Evolutionary conservation across 257 asterid species (phyloP), one percentile per base, ranked within the genome.

Genomic region (Petrea volubilis): DNA sequence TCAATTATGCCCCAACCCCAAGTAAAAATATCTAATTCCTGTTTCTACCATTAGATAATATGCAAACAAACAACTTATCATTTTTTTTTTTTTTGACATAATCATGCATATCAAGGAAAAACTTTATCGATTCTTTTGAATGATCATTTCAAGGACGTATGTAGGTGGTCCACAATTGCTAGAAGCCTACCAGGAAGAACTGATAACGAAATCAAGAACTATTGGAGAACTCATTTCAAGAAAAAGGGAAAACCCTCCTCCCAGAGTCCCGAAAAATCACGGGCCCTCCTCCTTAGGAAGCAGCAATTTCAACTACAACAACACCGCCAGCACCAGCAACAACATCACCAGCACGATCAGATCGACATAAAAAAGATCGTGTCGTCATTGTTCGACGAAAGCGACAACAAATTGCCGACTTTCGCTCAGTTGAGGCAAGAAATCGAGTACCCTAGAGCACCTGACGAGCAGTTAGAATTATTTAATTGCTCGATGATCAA

Each of bases 201-300:
- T 1, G 92, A 86, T 12, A 38, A 38, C 43, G 43, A 38, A 7
- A 38, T 38, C 43, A 38, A 38, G 11, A 38, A 38, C 17, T 86
- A 86, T 28, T 82, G 92, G 92, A 80, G 92, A 70, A 86, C 92
- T 46, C 92, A 84, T 78, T 86, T 86, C 80, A 86, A 84, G 85
- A 83, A 86, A 24, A 82, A 78, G 80, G 77, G 50, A 1, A 85
- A 80, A 50, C 21, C 58, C 67, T 50, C 75, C 6, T 49, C 70
- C 4, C 74, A 69, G 43, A 68, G 27, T 46, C 40, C 40, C 0
- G 83, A 82, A 21, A 82, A 85, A 44, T 21, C 83, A 2, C 58
- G 67, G 18, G 81, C 83, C 2, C 84, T 79, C 6, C 77, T 85
- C 0, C 74, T 77, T 28, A 71, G 77, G 71, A 81, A 67, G 76